Evolutionary conservation across 1,284 basidiomycete species (phyloP).

Genomic region (Veloboletus limbatus): DNA sequence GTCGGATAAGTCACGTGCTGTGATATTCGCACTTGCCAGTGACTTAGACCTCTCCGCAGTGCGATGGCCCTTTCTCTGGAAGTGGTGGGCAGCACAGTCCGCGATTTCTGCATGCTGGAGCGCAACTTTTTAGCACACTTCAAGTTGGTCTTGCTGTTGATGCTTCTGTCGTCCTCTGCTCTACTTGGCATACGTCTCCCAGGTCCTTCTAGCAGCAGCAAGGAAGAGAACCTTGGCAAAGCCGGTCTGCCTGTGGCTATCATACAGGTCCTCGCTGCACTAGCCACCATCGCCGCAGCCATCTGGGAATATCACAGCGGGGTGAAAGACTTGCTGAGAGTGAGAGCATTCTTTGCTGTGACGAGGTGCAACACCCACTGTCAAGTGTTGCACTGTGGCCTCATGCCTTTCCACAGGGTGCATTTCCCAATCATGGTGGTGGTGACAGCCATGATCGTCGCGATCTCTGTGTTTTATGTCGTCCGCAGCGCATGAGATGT

Average conservation of each 20-base stretch:
- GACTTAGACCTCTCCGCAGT: too few species aligned
- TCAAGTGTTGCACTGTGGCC: slow-evolving; percentile 8
- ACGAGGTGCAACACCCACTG: slow-evolving; percentile 47
- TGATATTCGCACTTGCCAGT: slow-evolving; percentile 1
- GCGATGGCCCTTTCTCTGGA: slow-evolving; percentile 27
- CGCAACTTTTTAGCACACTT: slow-evolving; percentile 67
- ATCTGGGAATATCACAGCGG: slow-evolving; percentile 63
- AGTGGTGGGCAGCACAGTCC: slow-evolving; percentile 47
- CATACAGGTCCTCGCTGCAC: slow-evolving; percentile 47
- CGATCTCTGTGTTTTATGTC: slow-evolving; percentile 50
- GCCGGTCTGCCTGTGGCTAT: slow-evolving; percentile 32
- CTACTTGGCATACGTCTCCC: slow-evolving; percentile 60
- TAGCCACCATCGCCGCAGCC: slow-evolving; percentile 55
- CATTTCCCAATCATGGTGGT: slow-evolving; percentile 51
- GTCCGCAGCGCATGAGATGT: slow-evolving; percentile 18
- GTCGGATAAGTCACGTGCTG: slow-evolving; percentile 20
- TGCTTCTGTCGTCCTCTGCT: slow-evolving; percentile 59
- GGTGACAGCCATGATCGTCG: slow-evolving; percentile 48
- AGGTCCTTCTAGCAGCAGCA: slow-evolving; percentile 23
- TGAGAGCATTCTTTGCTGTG: slow-evolving; percentile 56
- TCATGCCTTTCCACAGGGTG: slow-evolving; percentile 36
- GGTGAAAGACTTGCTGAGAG: slow-evolving; percentile 50
- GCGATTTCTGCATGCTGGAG: slow-evolving; percentile 75
- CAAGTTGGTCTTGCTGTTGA: slow-evolving; percentile 61
- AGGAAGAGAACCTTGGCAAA: slow-evolving; percentile 12